Percentiles rank a stretch among this genome's conserved stretches.
These are phyloP conservation scores for Lepidium didymum DNA, from an alignment of 345 rosid genomes.

Conservation along the genomic window DNA sequence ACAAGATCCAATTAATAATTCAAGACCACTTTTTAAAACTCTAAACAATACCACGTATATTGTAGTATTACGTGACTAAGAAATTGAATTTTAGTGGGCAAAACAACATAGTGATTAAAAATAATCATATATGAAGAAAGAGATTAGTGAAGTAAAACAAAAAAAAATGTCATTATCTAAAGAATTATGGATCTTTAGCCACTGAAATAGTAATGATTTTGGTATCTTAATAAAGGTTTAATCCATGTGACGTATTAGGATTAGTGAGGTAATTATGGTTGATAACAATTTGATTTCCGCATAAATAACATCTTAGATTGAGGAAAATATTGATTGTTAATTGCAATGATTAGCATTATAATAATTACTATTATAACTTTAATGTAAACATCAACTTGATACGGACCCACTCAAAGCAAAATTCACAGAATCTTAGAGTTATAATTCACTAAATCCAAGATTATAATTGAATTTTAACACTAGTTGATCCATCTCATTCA, in stretches of 20 bases:
- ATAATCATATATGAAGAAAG: neutral
- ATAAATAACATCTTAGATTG: slow-evolving; percentile 43
- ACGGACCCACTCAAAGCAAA: slow-evolving; percentile 35
- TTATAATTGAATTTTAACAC: neutral
- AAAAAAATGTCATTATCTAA: slow-evolving; percentile 1
- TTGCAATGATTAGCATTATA: slow-evolving; percentile 46
- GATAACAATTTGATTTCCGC: slow-evolving; percentile 46
- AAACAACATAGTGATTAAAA: neutral
- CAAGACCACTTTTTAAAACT: too few species aligned
- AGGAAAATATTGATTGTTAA: slow-evolving; percentile 38
- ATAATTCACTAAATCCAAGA: slow-evolving; percentile 46
- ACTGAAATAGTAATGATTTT: neutral
- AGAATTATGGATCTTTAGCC: neutral
- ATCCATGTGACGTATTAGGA: slow-evolving; percentile 21
- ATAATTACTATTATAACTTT: slow-evolving; percentile 26
- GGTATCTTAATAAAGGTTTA: slow-evolving; percentile 8
- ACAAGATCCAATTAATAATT: too few species aligned
- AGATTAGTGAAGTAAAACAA: neutral
- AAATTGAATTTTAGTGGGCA: too few species aligned
- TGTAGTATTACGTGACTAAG: too few species aligned
- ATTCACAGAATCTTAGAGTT: slow-evolving; percentile 41
- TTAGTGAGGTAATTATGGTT: slow-evolving; percentile 51
- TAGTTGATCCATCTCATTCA: slow-evolving; percentile 20
- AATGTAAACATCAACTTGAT: slow-evolving; percentile 51
- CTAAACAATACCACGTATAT: too few species aligned